These are phyloP conservation scores for Domatiomyces catenatus DNA, from an alignment of 2,329 filamentous ascomycete species.

Conservation along the genomic window DNA sequence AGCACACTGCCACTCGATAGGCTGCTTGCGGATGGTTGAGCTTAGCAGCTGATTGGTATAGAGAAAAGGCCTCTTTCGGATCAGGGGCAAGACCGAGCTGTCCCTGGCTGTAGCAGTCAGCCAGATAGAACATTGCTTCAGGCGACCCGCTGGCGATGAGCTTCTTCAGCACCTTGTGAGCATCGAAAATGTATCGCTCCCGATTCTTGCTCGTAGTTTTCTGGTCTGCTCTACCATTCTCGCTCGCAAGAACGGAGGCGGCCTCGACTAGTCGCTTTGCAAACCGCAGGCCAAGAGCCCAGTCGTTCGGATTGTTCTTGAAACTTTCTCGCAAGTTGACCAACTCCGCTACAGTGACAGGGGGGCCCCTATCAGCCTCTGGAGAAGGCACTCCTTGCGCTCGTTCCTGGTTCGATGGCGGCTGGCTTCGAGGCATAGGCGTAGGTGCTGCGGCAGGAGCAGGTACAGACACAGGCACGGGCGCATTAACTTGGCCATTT, in stretches of 20 bases:
- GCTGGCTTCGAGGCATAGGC: neutral
- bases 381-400: conserved; percentile 1
- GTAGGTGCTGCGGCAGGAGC: neutral
- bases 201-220: conserved; percentile 48
- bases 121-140: conserved; percentile 86
- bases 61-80: conserved; percentile 76
- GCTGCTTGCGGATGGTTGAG: conserved; percentile 70
- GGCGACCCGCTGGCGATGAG: conserved; percentile 55
- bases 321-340: conserved; percentile 56
- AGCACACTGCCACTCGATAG: conserved; percentile 91
- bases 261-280: conserved; percentile 81
- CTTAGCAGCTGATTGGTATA: conserved; percentile 92
- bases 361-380: conserved; percentile 8
- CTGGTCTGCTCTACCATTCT: conserved; percentile 56
- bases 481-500: neutral
- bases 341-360: conserved; percentile 64
- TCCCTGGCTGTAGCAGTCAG: conserved; percentile 76
- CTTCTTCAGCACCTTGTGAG: conserved; percentile 84
- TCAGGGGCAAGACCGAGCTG: conserved; percentile 64
- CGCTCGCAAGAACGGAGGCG: conserved; percentile 60
- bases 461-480: neutral
- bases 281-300: conserved; percentile 53
- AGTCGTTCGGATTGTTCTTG: conserved; percentile 57
- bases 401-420: conserved; percentile 1
- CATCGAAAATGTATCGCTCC: conserved; percentile 72